These are phyloP conservation scores for Erodium texanum DNA, from an alignment of 441 rosid genomes.

Conservation along the genomic window DNA sequence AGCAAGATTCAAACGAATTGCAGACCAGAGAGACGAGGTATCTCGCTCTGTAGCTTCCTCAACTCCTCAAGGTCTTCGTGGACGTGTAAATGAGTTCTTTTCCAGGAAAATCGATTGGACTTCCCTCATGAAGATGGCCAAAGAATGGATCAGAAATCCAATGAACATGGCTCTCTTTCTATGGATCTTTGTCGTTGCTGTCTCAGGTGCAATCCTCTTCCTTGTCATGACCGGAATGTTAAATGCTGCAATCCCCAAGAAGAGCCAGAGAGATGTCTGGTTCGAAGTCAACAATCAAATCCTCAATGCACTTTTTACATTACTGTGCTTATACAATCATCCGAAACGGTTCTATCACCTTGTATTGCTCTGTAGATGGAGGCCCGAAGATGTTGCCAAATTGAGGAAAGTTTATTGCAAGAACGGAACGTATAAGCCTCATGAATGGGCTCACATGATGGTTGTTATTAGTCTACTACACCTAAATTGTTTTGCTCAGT, in stretches of 20 bases:
- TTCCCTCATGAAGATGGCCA: slow-evolving; percentile 42
- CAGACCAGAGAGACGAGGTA: slow-evolving; percentile 48
- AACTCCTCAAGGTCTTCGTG: slow-evolving; percentile 39
- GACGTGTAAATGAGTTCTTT: slow-evolving; percentile 44
- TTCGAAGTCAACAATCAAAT: slow-evolving; percentile 91
- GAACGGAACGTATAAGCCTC: slow-evolving; percentile 72
- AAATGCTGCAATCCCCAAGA: slow-evolving; percentile 47
- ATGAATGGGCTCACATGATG: slow-evolving; percentile 82
- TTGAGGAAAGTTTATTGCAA: slow-evolving; percentile 77
- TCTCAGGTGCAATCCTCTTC: slow-evolving; percentile 86
- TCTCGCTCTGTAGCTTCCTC: slow-evolving; percentile 53
- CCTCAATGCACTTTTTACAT: slow-evolving; percentile 77
- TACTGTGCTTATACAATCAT: slow-evolving; percentile 81
- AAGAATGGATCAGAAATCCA: slow-evolving; percentile 67
- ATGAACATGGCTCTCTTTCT: slow-evolving; percentile 69
- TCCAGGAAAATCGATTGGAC: slow-evolving; percentile 59
- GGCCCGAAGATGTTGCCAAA: slow-evolving; percentile 42
- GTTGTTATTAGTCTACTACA: slow-evolving; percentile 67
- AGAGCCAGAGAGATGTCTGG: slow-evolving; percentile 69
- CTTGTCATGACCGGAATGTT: slow-evolving; percentile 95
- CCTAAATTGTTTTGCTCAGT: slow-evolving; percentile 83
- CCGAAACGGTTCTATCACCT: slow-evolving; percentile 80
- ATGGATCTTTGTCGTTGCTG: slow-evolving; percentile 62
- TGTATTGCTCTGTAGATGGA: slow-evolving; percentile 73
- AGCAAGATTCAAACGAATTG: slow-evolving; percentile 50